phyloP scores from a whole-genome alignment of 805 yeast species.

The Saturnispora dispora region DNA sequence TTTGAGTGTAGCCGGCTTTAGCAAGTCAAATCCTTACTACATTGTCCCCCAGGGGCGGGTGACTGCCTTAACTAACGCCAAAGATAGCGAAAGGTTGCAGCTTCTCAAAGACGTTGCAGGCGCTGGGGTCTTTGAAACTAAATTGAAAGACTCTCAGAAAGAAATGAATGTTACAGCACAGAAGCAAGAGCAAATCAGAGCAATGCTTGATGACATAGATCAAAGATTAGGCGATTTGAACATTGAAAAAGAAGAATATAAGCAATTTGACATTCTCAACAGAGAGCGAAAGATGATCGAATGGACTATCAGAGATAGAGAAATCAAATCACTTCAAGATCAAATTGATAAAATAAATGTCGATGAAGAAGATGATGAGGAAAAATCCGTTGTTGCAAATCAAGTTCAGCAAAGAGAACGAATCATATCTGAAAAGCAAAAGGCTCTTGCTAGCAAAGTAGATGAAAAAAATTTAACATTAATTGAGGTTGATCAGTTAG shows the following conservation, averaged over 20 bases:
- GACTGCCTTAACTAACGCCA: constrained; percentile 80
- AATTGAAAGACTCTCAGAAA: constrained; percentile 66
- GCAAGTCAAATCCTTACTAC: constrained; percentile 84
- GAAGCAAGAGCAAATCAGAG: constrained; percentile 65
- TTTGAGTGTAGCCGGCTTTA: constrained; percentile 87
- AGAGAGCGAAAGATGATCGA: constrained; percentile 62
- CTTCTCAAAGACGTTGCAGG: constrained; percentile 91
- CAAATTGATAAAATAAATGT: constrained; percentile 54
- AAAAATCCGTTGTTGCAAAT: constrained; percentile 43
- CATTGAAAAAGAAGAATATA: constrained; percentile 68
- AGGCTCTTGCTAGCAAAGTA: constrained; percentile 37
- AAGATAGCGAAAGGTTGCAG: constrained; percentile 70
- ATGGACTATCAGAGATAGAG: constrained; percentile 69
- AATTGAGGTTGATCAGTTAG: constrained; percentile 42
- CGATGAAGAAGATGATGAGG: constrained; percentile 42
- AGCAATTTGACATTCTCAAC: constrained; percentile 58
- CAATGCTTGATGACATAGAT: constrained; percentile 59
- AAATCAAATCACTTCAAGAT: constrained; percentile 50
- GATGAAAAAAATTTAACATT: constrained; percentile 40
- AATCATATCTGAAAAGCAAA: constrained; percentile 35
- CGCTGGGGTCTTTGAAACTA: constrained; percentile 80
- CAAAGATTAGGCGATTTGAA: constrained; percentile 70
- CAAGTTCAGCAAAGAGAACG: constrained; percentile 56
- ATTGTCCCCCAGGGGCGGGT: constrained; percentile 96
- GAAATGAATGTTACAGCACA: constrained; percentile 68